Evolutionary conservation across 106 monocot species (phyloP).

Genomic region (Apostasia ramifera): DNA sequence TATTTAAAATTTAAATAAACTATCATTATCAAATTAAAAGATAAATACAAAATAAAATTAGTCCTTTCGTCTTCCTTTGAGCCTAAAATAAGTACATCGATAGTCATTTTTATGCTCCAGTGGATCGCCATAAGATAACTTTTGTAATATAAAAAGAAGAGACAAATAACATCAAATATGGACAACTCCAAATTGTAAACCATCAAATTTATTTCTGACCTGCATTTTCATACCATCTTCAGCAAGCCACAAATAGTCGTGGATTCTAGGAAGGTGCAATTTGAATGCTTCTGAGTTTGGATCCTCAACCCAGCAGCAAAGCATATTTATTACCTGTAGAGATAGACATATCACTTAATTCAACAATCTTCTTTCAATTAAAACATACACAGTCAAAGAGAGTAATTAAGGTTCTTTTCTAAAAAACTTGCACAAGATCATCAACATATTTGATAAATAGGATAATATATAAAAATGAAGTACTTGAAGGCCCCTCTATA

Average conservation of each 20-base stretch:
- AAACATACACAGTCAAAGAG: neutral
- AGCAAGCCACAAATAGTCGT: constrained; percentile 89
- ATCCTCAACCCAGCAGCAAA: constrained; percentile 96
- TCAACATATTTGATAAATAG: no score
- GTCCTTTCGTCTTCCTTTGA: no score
- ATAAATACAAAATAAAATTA: no score
- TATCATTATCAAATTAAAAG: no score
- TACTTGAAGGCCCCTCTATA: no score
- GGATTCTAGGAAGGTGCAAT: constrained; percentile 69
- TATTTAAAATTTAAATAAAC: no score
- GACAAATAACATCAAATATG: neutral
- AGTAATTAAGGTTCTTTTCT: no score
- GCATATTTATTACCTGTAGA: constrained; percentile 65
- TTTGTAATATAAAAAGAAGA: neutral
- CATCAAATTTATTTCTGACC: constrained; percentile 23
- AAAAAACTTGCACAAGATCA: no score
- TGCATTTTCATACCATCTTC: constrained; percentile 99
- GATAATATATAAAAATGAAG: no score
- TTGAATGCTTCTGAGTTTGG: constrained; percentile 89
- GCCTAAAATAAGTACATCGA: no score
- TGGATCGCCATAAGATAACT: neutral
- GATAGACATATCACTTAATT: neutral
- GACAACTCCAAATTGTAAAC: neutral
- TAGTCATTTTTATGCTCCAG: neutral
- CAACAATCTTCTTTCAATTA: neutral